A percentile compares a stretch with the other conserved stretches of the same genome.
These are phyloP conservation scores for Chrysanthemum makinoi DNA, from an alignment of 129 eudicot species.

Conservation along the genomic window DNA sequence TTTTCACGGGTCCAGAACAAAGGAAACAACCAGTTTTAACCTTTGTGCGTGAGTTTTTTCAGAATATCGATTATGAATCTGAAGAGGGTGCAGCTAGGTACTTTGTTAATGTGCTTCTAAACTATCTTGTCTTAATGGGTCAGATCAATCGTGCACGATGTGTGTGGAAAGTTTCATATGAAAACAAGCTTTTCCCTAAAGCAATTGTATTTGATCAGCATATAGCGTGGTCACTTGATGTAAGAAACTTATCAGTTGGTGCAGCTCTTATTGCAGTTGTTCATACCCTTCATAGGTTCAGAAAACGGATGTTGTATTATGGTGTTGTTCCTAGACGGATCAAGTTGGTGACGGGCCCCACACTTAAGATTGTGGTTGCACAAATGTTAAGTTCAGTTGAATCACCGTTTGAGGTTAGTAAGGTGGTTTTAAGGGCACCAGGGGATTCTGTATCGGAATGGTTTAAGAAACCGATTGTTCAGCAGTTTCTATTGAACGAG, in stretches of 20 bases:
- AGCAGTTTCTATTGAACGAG: constrained; percentile 91
- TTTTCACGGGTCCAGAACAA: constrained; percentile 92
- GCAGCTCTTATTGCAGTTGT: constrained; percentile 96
- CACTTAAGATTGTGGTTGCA: constrained; percentile 83
- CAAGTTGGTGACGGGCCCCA: constrained; percentile 94
- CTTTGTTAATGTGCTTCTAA: constrained; percentile 87
- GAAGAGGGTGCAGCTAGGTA: constrained; percentile 94
- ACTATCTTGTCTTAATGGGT: constrained; percentile 96
- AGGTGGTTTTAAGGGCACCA: constrained; percentile 97
- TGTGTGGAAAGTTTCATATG: constrained; percentile 97
- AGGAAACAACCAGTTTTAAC: constrained; percentile 89
- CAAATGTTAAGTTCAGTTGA: constrained; percentile 76
- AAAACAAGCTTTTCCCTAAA: constrained; percentile 92
- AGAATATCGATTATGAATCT: constrained; percentile 81
- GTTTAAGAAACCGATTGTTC: constrained; percentile 99
- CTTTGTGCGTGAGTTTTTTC: constrained; percentile 89
- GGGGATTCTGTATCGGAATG: constrained; percentile 95
- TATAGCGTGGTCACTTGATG: constrained; percentile 99
- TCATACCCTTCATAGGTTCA: constrained; percentile 94
- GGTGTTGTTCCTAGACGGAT: constrained; percentile 95
- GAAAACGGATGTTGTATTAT: constrained; percentile 94
- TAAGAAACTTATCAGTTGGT: constrained; percentile 90
- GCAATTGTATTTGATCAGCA: constrained; percentile 99
- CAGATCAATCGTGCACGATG: constrained; percentile 98
- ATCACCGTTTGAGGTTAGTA: constrained; percentile 96